Evolutionary conservation across 306 rosid species (phyloP), one percentile per base, ranked within the genome.

Genomic region (Cicer chorassanicum): DNA sequence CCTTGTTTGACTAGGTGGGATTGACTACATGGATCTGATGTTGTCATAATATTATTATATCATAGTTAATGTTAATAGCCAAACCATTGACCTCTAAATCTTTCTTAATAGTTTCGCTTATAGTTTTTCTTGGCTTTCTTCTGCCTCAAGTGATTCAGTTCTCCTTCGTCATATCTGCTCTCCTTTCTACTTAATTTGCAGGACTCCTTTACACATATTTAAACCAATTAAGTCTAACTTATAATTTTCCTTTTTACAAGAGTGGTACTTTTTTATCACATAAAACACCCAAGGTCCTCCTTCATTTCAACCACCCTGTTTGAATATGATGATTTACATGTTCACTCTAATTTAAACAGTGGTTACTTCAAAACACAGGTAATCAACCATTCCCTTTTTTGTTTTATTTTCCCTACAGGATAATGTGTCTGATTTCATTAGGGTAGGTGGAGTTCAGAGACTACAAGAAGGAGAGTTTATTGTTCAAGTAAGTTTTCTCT

Each of bases 391-490:
- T 59, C 55, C 44, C n/a, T 53, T 11, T 70, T 76, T 60, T 46
- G 14, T 68, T 84, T 87, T 24, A 57, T 82, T 83, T 78, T 57
- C 63, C 69, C 67, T 40, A 41, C 86, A 93, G 98, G 98, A 93
- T 87, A 93, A 93, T 81, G 96, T 89, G 74, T 88, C 97, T 67
- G 94, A 93, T 89, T 91, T 91, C 88, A 91, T 93, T 75, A 91
- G 97, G 90, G 96, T 88, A 82, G 97, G 98, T 70, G 98, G 97
- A 76, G 87, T 93, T 83, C 98, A 91, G 80, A 89, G 88, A 85
- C 89, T 93, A 76, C 97, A 89, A 78, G 98, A 93, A 76, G 98
- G 98, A 83, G 98, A 93, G 75, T 93, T 93, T 83, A 93, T 93
- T 78, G 96, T 93, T 86, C 98, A 93, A 83, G 98, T 93, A 89